Evolutionary conservation across 106 monocot genomes (phyloP).

Genomic region (Hemerocallis citrina): DNA sequence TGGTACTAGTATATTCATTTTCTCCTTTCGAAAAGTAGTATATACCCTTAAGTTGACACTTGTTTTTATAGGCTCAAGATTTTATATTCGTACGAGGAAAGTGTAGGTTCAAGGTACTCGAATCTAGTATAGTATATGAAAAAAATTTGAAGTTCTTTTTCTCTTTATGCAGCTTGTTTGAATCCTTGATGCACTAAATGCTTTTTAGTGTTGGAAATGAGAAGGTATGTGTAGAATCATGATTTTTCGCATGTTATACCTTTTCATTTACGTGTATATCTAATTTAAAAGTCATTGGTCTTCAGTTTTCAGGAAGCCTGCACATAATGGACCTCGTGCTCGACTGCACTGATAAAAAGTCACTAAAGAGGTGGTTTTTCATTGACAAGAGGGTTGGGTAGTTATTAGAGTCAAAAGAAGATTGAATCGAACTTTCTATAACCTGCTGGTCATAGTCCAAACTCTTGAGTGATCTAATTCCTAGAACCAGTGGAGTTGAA

Average conservation of each 20-base stretch:
- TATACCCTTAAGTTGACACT: too few species aligned
- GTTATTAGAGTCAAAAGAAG: not conserved
- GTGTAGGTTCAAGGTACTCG: too few species aligned
- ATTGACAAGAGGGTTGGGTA: slow-evolving; percentile 92
- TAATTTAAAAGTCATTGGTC: not conserved
- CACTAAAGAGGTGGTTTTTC: slow-evolving; percentile 93
- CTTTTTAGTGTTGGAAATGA: slow-evolving; percentile 17
- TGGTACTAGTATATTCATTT: too few species aligned
- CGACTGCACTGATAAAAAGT: slow-evolving; percentile 81
- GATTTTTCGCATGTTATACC: too few species aligned
- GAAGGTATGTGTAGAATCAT: slow-evolving; percentile 17
- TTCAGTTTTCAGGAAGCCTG: slow-evolving; percentile 41
- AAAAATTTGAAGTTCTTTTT: too few species aligned
- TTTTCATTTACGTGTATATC: not conserved
- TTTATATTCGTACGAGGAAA: too few species aligned
- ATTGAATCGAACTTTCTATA: too few species aligned
- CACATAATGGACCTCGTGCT: slow-evolving; percentile 55
- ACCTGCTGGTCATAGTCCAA: too few species aligned
- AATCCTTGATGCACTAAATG: slow-evolving; percentile 33
- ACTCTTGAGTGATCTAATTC: not conserved
- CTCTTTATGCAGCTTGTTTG: too few species aligned
- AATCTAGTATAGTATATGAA: too few species aligned
- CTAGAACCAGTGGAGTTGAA: slow-evolving; percentile 63
- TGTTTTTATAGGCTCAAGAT: too few species aligned
- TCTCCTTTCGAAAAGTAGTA: too few species aligned